Evolutionary conservation across 306 rosid species (phyloP), one percentile per base, ranked within the genome.

Genomic region (Senna tora): DNA sequence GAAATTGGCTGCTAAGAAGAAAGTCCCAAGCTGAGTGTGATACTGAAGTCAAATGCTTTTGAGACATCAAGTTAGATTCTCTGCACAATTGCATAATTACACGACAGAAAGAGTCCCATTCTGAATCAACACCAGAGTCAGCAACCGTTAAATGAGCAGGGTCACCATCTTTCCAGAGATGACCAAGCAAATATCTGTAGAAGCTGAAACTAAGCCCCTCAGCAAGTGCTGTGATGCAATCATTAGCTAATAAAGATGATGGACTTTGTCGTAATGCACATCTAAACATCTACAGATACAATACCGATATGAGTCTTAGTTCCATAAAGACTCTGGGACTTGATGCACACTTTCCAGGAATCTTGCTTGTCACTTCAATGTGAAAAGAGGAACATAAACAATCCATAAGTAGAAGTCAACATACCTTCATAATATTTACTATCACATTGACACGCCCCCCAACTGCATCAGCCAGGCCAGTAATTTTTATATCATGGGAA

Each of bases 221-320:
- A 34, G 98, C 90, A 86, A 93, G 89, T 52, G 96, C 96, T 68
- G 96, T 75, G 59, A 91, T 80, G 83, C 98, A 93, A 74, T 93
- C 98, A 87, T 87, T 82, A 64, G 87, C 89, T 79, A 93, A 84
- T 67, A 79, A 75, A 71, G 94, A 89, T 34, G 89, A 80, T 65
- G 98, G 98, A 71, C 87, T 79, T 72, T 80, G 86, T 49, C 83
- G 87, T 76, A 93, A 83, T 55, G 86, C 87, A 75, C 98, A 93
- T 79, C 97, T 84, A 78, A 72, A 91, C 75, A 93, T 91, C 98
- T 93, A 89, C 63, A 65, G 41, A 77, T 78, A 41, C 67, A 66
- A 69, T 34, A 62, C 52, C 65, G 19, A 21, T 56, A 19, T 49
- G 28, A 60, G 65, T 33, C 67, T 46, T 41, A 71, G 25, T 67